phyloP scores from a whole-genome alignment of 768 basidiomycete genomes.

The Mrakia gelida region DNA sequence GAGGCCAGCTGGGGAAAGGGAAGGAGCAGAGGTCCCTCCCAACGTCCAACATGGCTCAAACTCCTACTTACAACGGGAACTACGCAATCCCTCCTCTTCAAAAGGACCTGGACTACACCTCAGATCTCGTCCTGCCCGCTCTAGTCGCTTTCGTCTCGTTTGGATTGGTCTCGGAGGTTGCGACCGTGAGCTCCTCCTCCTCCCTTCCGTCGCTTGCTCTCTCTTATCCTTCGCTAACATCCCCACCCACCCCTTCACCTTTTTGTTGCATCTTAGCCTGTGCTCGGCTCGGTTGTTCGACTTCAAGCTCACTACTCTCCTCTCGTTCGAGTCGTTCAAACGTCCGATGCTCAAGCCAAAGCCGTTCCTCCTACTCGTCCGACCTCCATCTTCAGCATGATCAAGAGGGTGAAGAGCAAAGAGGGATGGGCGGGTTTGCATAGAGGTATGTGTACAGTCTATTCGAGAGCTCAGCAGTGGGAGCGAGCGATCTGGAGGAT shows the following conservation, averaged over 20 bases:
- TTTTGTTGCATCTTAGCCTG: background rate
- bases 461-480: no score
- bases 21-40: background rate
- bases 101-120: background rate
- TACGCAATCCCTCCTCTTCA: background rate
- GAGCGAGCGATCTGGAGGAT: no score
- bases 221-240: background rate
- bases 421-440: background rate
- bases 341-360: background rate
- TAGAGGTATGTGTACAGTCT: background rate
- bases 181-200: background rate
- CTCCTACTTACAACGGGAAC: background rate
- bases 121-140: background rate
- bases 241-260: background rate
- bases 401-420: background rate
- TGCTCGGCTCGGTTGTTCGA: background rate
- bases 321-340: constrained; percentile 3
- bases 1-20: no score
- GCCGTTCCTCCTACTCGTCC: background rate
- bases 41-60: background rate
- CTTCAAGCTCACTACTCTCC: constrained; percentile 2
- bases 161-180: background rate
- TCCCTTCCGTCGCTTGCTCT: background rate
- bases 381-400: background rate
- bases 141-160: constrained; percentile 1